A percentile compares a stretch with the other conserved stretches of the same genome.
These are phyloP conservation scores for Vigna hirtella DNA, from an alignment of 306 rosid species.

Conservation along the genomic window DNA sequence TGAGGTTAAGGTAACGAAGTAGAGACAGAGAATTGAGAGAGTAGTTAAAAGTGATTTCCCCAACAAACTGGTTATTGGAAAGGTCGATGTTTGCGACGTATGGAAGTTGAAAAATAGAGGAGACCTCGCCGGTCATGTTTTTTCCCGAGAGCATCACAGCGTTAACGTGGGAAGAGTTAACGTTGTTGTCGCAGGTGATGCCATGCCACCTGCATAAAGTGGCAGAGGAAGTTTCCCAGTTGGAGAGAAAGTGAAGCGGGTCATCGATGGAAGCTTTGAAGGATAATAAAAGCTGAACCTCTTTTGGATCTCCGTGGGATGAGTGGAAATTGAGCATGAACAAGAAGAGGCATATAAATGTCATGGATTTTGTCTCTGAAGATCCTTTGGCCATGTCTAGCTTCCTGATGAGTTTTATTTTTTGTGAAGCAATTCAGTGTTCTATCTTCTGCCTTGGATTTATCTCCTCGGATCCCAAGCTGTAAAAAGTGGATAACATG, in stretches of 20 bases:
- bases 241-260: constrained; percentile 69
- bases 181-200: constrained; percentile 58
- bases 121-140: constrained; percentile 68
- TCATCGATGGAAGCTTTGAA: constrained; percentile 79
- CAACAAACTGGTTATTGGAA: constrained; percentile 73
- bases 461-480: constrained; percentile 66
- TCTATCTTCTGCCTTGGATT: constrained; percentile 38
- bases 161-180: constrained; percentile 48
- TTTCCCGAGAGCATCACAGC: constrained; percentile 60
- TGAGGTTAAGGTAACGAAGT: constrained; percentile 74
- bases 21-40: constrained; percentile 38
- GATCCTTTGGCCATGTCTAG: constrained; percentile 63
- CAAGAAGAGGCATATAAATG: constrained; percentile 46
- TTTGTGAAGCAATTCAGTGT: constrained; percentile 42
- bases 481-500: constrained; percentile 48
- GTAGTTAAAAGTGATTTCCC: constrained; percentile 44
- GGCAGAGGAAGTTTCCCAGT: constrained; percentile 60
- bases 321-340: constrained; percentile 47
- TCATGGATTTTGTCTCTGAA: constrained; percentile 37
- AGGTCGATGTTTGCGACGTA: constrained; percentile 64
- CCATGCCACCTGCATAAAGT: constrained; percentile 72
- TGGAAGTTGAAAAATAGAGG: constrained; percentile 62
- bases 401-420: constrained; percentile 10
- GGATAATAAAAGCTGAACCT: constrained; percentile 66
- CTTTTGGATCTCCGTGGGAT: constrained; percentile 51